Evolutionary conservation across 805 yeast genomes (phyloP).

Genomic region (Metschnikowia hibisci): DNA sequence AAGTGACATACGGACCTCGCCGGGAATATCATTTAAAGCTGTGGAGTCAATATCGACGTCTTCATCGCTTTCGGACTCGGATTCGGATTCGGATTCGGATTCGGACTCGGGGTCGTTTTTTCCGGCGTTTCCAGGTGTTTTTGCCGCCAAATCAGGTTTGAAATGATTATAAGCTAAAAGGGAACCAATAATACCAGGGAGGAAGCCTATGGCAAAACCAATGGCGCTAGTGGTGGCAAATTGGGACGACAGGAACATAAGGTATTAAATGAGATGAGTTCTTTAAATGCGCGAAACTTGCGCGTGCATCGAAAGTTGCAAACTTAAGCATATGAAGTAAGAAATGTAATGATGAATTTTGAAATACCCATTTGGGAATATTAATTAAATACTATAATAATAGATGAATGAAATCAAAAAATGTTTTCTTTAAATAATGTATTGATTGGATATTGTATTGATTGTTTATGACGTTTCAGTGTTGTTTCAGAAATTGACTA

Average conservation of each 20-base stretch:
- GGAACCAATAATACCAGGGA: background rate
- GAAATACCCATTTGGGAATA: too few relatives aligned
- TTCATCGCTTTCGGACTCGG: conserved; percentile 19
- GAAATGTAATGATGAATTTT: too few relatives aligned
- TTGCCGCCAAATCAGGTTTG: background rate
- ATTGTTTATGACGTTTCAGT: too few relatives aligned
- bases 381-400: too few relatives aligned
- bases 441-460: too few relatives aligned
- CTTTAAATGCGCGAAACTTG: background rate
- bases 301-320: background rate
- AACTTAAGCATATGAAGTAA: background rate
- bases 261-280: background rate
- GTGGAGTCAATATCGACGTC: conserved; percentile 58
- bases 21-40: conserved; percentile 61
- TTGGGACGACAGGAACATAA: conserved; percentile 5
- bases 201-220: conserved; percentile 37
- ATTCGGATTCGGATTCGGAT: background rate
- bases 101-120: background rate
- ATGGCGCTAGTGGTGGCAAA: conserved; percentile 27
- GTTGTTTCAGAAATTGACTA: too few relatives aligned
- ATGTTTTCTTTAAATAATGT: too few relatives aligned
- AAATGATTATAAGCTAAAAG: too few relatives aligned
- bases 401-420: too few relatives aligned
- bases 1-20: conserved; percentile 82
- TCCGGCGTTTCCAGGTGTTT: background rate